Base-by-base conservation (phyloP, 2,329 filamentous ascomycete species). In the Tolypocladium amazonense region DNA sequence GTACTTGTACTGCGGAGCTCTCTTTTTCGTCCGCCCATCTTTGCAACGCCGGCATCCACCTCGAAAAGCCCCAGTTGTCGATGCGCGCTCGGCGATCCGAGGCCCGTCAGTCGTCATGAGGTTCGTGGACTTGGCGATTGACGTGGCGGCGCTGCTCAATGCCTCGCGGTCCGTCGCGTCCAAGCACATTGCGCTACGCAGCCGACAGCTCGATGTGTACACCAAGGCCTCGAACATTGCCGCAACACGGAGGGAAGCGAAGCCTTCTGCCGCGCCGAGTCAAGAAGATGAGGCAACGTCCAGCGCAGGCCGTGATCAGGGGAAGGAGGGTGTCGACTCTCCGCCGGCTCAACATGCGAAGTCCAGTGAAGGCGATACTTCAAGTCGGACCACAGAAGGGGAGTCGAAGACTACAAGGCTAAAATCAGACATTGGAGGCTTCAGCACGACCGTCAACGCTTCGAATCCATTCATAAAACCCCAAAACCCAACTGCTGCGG, bases 131-230 rank as follows among this genome's bases (percentile, higher is more conserved):
- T 84, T 80, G 69, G 76, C 79, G 63, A 77, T 92, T 70, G 89
- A 92, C 76, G 77, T 88, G 67, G 84, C 86, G 65, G 83, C 86
- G 62, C 79, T 92, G 64, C 79, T 88, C 72, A 85, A 81, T 77
- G 88, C 85, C 70, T 87, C 88, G 57, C 83, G 86, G 61, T 82
- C 82, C 39, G 81, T 92, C 62, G 88, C 87, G 56, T 73, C 79
- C 56, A 86, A 82, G 71, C 85, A 88, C 72, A 70, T 83, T 56
- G 82, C 82, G 61, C 75, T 88, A 58, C 78, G 84, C 64, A 70
- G 77, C 60, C 75, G 78, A 52, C 83, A 85, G 71, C 69, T 83
- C 59, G 79, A 83, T 61, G 74, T 72, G 52, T 82, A 81, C 68
- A 72, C 71, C 64, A 74, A 73, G 62, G 77, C 76, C 4, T 81